A percentile compares a stretch with the other conserved stretches of the same genome.
Evolutionary conservation across 768 basidiomycete species (phyloP).

Genomic region (Jaapia argillacea): DNA sequence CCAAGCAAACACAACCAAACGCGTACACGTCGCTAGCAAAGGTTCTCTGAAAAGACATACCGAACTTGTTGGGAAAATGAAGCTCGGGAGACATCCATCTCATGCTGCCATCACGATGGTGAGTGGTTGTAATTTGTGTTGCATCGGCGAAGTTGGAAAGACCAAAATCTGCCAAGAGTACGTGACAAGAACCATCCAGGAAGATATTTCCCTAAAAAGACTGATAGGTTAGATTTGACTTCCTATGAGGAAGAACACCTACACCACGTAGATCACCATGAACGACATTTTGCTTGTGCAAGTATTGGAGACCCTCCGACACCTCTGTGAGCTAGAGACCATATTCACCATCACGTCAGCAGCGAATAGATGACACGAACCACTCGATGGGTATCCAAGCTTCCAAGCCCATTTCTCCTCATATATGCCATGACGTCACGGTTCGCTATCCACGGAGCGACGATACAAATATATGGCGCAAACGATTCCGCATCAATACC

Average conservation of each 20-base stretch:
- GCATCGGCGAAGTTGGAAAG: conserved; percentile 20
- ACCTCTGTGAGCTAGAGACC: neutral
- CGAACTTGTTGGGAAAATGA: neutral
- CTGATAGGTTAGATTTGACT: conserved; percentile 6
- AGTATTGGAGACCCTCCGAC: neutral
- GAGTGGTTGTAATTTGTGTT: conserved; percentile 17
- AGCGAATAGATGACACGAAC: too few species aligned
- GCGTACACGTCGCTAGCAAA: neutral
- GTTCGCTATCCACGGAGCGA: conserved; percentile 1
- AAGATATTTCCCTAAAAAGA: conserved; percentile 24
- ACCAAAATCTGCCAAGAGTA: conserved; percentile 26
- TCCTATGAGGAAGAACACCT: too few species aligned
- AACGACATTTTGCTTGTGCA: neutral
- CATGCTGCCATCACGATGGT: conserved; percentile 16
- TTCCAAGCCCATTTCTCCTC: neutral
- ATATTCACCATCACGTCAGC: too few species aligned
- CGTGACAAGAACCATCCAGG: conserved; percentile 19
- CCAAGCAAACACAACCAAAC: neutral
- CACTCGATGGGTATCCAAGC: neutral
- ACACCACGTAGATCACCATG: conserved; percentile 1
- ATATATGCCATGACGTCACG: conserved; percentile 1
- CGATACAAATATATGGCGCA: neutral
- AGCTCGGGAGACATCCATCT: conserved; percentile 25
- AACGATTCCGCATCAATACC: conserved; percentile 1
- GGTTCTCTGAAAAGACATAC: neutral